Base-by-base conservation (phyloP, 1,284 basidiomycete genomes). In the Mycosarcoma maydis region DNA sequence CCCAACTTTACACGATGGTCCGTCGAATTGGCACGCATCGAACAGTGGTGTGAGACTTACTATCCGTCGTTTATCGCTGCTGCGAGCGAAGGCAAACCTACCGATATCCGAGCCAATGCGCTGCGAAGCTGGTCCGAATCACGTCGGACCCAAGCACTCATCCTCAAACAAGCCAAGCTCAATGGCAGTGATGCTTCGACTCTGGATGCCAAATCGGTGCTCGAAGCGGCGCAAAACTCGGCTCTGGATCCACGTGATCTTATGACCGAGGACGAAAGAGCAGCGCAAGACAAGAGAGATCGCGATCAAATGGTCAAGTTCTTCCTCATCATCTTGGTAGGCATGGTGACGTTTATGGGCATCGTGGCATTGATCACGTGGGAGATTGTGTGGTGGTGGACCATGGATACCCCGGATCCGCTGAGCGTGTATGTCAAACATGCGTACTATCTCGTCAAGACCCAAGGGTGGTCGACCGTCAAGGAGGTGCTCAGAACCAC, bases 1-100 rank as follows among this genome's bases (percentile, higher is more conserved):
- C 94, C 94, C 37, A 92, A 90, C 84, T 94, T 91, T 52, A 34
- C 65, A 4, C 62, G 65, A 8, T 81, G 80, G 80, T 52, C 57
- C 16, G 64, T 80, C 9, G 77, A 80, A 51, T 44, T 81, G 3
- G 67, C 72, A 4, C 45, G 75, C 6, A 80, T 81, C 50, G 77
- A 81, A 45, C 51, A 57, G 30, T 81, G 80, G 80, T 74, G 72
- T 42, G 80, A 81, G 45, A 64, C 64, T 17, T 74, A 72, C 56
- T 81, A 78, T 43, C 80, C 80, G 2, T 69, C 70, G 11, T 81
- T 69, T 32, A 48, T 81, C 27, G 56, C 59, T 20, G 48, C 64
- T 0, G 58, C 49, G 0, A 29, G 42, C 4, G 62, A 57, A 7
- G 60, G 55, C 27, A 56, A 57, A 4, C 13, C 37, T 20, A 13